A percentile compares a stretch with the other conserved stretches of the same genome.
Conservation (phyloP, 495 filamentous ascomycete species). For the Pseudomonodictys pantanalensis region DNA sequence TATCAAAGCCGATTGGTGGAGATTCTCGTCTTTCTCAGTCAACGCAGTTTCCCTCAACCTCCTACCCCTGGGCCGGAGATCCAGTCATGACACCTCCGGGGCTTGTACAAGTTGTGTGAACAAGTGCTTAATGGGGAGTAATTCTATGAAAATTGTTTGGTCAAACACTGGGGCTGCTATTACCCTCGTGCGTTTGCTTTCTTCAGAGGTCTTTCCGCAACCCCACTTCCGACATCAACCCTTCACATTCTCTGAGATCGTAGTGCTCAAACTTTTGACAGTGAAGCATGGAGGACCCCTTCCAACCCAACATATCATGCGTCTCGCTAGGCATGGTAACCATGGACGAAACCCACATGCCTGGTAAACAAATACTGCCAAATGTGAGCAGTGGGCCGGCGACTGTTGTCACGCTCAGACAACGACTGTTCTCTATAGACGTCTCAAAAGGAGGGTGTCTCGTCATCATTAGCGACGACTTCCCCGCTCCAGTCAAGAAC, state of each 20-base stretch:
- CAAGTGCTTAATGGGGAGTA: too few species aligned
- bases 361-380: background rate
- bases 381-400: slow-evolving; percentile 16
- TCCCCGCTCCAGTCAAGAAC: slow-evolving; percentile 4
- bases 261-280: background rate
- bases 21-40: too few species aligned
- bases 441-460: slow-evolving; percentile 5
- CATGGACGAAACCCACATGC: slow-evolving; percentile 17
- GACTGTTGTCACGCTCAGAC: slow-evolving; percentile 13
- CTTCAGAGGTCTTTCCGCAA: too few species aligned
- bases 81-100: too few species aligned
- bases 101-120: too few species aligned
- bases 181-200: too few species aligned
- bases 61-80: too few species aligned
- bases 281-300: background rate
- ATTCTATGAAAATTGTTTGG: too few species aligned
- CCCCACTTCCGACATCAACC: too few species aligned
- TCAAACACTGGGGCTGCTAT: too few species aligned
- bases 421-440: slow-evolving; percentile 9
- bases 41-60: too few species aligned
- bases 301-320: background rate
- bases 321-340: slow-evolving; percentile 23
- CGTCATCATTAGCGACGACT: slow-evolving; percentile 20
- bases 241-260: background rate
- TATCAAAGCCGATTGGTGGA: too few species aligned